Conservation (phyloP, 257 asterid species). For the Solanum neorickii region DNA sequence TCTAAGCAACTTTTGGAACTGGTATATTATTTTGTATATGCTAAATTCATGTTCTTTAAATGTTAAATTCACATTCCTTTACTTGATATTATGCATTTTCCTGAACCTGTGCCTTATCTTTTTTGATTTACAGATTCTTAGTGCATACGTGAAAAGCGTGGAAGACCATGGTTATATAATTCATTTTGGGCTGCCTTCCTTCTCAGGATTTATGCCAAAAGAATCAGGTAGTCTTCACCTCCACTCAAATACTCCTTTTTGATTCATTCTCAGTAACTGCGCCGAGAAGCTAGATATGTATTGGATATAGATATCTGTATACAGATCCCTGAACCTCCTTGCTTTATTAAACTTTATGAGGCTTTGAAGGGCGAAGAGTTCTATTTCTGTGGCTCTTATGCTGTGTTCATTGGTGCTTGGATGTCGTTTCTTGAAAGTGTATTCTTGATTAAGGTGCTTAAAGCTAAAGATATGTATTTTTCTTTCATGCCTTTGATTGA, state of each 20-base stretch:
- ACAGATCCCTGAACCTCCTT: neutral
- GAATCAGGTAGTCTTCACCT: conserved; percentile 42
- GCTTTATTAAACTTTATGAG: neutral
- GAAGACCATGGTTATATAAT: conserved; percentile 97
- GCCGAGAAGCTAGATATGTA: neutral
- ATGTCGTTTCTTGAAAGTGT: neutral
- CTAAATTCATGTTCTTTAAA: neutral
- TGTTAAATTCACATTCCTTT: neutral
- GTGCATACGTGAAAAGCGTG: conserved; percentile 72
- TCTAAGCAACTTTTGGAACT: neutral
- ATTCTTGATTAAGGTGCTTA: neutral
- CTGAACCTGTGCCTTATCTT: neutral
- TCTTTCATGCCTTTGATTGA: neutral
- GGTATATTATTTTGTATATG: neutral
- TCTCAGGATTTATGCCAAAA: conserved; percentile 75
- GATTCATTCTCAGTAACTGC: neutral
- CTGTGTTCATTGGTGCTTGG: neutral
- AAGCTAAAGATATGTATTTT: neutral
- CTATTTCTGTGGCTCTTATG: neutral
- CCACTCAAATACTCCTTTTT: neutral
- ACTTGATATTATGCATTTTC: neutral
- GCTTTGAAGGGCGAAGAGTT: neutral
- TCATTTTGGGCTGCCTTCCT: conserved; percentile 59
- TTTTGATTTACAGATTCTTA: conserved; percentile 53
- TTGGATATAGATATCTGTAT: neutral